phyloP scores from a whole-genome alignment of 805 yeast species.

The Debaryomyces maramus region DNA sequence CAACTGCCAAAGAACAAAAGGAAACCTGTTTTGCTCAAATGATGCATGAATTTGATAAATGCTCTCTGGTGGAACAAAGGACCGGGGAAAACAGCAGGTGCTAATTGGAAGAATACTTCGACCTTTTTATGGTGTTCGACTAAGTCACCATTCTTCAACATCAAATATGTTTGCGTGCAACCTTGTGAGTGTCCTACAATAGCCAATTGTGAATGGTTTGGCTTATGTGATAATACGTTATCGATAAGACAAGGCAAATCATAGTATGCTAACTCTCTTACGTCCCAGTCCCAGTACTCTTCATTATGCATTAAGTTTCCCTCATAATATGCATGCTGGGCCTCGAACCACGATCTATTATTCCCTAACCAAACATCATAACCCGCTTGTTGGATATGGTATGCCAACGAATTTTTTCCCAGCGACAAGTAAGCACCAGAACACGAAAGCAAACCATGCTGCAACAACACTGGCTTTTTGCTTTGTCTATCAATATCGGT shows the following conservation, averaged over 20 bases:
- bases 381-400: constrained; percentile 53
- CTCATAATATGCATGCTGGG: constrained; percentile 49
- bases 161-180: constrained; percentile 78
- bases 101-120: constrained; percentile 69
- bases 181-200: constrained; percentile 91
- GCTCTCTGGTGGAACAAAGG: constrained; percentile 59
- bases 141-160: constrained; percentile 49
- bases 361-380: constrained; percentile 92
- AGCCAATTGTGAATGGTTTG: constrained; percentile 48
- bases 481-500: constrained; percentile 25
- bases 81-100: constrained; percentile 94
- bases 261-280: constrained; percentile 73
- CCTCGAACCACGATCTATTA: constrained; percentile 82
- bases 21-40: constrained; percentile 43
- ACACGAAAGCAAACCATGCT: constrained; percentile 88
- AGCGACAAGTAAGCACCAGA: constrained; percentile 81
- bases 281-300: constrained; percentile 91
- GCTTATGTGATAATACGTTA: constrained; percentile 48
- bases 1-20: constrained; percentile 69
- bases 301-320: constrained; percentile 43
- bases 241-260: constrained; percentile 78
- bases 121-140: constrained; percentile 49
- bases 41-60: constrained; percentile 64
- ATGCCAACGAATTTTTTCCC: constrained; percentile 78
- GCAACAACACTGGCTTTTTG: constrained; percentile 64